Conservation (phyloP, 2,329 filamentous ascomycete genomes). For the Fusarium circinatum region DNA sequence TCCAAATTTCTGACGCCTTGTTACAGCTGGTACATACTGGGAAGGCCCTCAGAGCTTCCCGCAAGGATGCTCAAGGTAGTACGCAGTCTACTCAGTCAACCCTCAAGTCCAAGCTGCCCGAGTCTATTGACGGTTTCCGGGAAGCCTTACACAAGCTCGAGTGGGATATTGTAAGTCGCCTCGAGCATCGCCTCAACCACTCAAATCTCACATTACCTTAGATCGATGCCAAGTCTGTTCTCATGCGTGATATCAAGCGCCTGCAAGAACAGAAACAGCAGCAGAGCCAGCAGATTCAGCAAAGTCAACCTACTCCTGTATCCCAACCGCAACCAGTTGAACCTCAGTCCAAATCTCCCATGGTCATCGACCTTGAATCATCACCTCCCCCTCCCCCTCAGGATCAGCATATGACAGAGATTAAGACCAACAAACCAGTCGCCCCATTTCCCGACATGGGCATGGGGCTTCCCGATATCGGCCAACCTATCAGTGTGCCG, state of each 20-base stretch:
- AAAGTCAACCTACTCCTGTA: slow-evolving; percentile 20
- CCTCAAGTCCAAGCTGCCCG: slow-evolving; percentile 56
- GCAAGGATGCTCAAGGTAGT: slow-evolving; percentile 57
- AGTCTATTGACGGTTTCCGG: slow-evolving; percentile 62
- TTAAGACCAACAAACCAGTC: slow-evolving; percentile 54
- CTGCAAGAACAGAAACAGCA: slow-evolving; percentile 47
- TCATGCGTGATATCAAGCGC: slow-evolving; percentile 63
- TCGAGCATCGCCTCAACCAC: too few species aligned
- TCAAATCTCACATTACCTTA: slow-evolving; percentile 33
- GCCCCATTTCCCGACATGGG: slow-evolving; percentile 69
- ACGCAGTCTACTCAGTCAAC: slow-evolving; percentile 47
- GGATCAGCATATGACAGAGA: slow-evolving; percentile 49
- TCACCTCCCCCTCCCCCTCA: slow-evolving; percentile 44
- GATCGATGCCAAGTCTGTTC: slow-evolving; percentile 63
- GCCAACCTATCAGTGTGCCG: slow-evolving; percentile 26
- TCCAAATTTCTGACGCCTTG: slow-evolving; percentile 7
- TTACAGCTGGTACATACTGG: slow-evolving; percentile 67
- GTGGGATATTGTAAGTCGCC: slow-evolving; percentile 62
- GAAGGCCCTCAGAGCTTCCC: slow-evolving; percentile 63
- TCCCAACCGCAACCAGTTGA: slow-evolving; percentile 47
- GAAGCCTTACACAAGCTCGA: slow-evolving; percentile 66
- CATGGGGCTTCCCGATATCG: slow-evolving; percentile 53
- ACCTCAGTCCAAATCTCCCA: slow-evolving; percentile 50
- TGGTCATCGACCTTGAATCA: slow-evolving; percentile 51
- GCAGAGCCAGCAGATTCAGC: slow-evolving; percentile 25